Conservation (phyloP, 345 rosid species). For the Microthlaspi erraticum region DNA sequence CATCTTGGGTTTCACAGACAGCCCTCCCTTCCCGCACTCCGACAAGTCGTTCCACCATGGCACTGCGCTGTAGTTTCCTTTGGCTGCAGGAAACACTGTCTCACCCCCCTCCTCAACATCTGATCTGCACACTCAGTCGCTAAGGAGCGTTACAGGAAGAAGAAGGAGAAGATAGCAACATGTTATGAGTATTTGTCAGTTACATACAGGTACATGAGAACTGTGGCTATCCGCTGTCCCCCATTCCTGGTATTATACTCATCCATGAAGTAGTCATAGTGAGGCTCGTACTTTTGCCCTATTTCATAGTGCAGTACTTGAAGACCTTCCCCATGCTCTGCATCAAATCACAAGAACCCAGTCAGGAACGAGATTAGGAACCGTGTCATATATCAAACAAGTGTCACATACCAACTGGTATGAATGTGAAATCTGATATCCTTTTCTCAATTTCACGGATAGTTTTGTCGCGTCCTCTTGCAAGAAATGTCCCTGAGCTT, state of each 20-base stretch:
- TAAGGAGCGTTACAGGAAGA: slow-evolving; percentile 26
- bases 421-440: slow-evolving; percentile 86
- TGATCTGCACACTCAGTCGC: slow-evolving; percentile 59
- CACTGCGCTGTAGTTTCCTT: slow-evolving; percentile 77
- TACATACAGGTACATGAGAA: slow-evolving; percentile 96
- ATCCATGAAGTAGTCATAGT: slow-evolving; percentile 87
- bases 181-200: not conserved
- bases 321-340: slow-evolving; percentile 97
- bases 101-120: slow-evolving; percentile 99
- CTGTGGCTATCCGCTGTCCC: slow-evolving; percentile 93
- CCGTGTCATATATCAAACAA: no score
- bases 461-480: slow-evolving; percentile 78
- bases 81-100: slow-evolving; percentile 90
- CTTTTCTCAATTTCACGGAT: slow-evolving; percentile 81
- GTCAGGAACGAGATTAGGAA: no score
- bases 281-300: slow-evolving; percentile 96
- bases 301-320: slow-evolving; percentile 93
- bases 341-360: slow-evolving; percentile 16
- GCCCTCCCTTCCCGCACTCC: slow-evolving; percentile 83
- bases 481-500: slow-evolving; percentile 83
- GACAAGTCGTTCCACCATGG: slow-evolving; percentile 95
- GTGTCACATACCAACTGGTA: slow-evolving; percentile 88
- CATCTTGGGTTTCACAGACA: slow-evolving; percentile 88
- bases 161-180: not conserved
- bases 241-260: slow-evolving; percentile 87